These are phyloP conservation scores for Calocera cornea DNA, from an alignment of 768 basidiomycete species.

Conservation along the genomic window DNA sequence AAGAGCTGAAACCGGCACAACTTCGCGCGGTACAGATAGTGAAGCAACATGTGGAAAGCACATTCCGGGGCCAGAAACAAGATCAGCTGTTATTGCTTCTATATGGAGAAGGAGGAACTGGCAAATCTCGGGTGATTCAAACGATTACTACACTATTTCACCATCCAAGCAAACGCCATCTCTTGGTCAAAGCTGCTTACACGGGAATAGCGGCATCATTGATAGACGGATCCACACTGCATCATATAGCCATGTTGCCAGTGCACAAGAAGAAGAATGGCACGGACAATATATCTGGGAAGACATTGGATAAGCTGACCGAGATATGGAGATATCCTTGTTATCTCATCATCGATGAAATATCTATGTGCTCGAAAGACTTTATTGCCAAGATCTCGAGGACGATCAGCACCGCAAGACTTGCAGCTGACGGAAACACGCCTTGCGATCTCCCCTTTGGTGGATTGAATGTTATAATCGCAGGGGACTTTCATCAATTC, in stretches of 20 bases:
- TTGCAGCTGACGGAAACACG: background rate
- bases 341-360: conserved; percentile 30
- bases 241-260: conserved; percentile 23
- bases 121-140: conserved; percentile 32
- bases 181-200: conserved; percentile 27
- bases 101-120: conserved; percentile 32
- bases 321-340: background rate
- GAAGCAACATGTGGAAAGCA: conserved; percentile 18
- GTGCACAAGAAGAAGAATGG: background rate
- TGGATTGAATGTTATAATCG: conserved; percentile 29
- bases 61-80: conserved; percentile 14
- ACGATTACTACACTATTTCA: conserved; percentile 27
- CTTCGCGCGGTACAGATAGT: conserved; percentile 28
- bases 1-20: conserved; percentile 24
- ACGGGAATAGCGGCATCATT: conserved; percentile 32
- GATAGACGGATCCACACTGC: conserved; percentile 28
- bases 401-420: conserved; percentile 7
- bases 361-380: conserved; percentile 26
- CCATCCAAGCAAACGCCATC: background rate
- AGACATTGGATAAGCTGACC: background rate
- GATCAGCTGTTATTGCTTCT: conserved; percentile 29
- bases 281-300: no score
- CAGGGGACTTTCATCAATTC: conserved; percentile 37
- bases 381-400: conserved; percentile 19
- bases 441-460: background rate